These are phyloP conservation scores for Perilla frutescens DNA, from an alignment of 257 asterid species.

Conservation along the genomic window DNA sequence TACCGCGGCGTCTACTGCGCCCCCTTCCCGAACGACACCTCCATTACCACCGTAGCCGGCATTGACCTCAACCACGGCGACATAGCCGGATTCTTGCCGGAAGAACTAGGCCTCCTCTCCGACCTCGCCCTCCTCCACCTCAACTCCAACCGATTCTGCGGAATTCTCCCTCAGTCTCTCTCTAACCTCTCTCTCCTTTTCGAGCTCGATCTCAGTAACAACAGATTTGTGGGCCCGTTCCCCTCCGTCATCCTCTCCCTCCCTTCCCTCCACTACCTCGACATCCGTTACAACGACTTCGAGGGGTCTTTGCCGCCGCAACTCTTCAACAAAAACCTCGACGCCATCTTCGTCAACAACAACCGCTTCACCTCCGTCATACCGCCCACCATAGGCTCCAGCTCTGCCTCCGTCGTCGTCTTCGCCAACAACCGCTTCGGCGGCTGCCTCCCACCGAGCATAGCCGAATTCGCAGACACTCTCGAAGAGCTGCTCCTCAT, in stretches of 20 bases:
- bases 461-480: constrained; percentile 57
- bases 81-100: constrained; percentile 72
- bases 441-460: constrained; percentile 70
- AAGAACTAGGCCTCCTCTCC: constrained; percentile 66
- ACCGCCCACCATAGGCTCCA: constrained; percentile 54
- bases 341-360: constrained; percentile 67
- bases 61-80: constrained; percentile 70
- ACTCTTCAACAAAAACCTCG: constrained; percentile 56
- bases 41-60: constrained; percentile 54
- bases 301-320: constrained; percentile 67
- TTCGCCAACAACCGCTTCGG: constrained; percentile 67
- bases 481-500: constrained; percentile 64
- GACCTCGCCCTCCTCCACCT: constrained; percentile 66
- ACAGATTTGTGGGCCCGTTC: constrained; percentile 78
- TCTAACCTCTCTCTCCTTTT: constrained; percentile 53
- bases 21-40: constrained; percentile 51
- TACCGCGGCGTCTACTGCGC: constrained; percentile 64
- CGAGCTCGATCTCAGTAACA: constrained; percentile 80
- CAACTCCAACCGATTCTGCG: constrained; percentile 77
- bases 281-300: constrained; percentile 77
- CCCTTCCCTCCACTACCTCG: constrained; percentile 55
- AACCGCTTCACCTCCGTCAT: constrained; percentile 55
- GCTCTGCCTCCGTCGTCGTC: constrained; percentile 66
- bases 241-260: constrained; percentile 66
- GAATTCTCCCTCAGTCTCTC: constrained; percentile 61